Evolutionary conservation across 1,284 basidiomycete genomes (phyloP), one percentile per base, ranked within the genome.

Genomic region (Cystobasidiaceae sp.): DNA sequence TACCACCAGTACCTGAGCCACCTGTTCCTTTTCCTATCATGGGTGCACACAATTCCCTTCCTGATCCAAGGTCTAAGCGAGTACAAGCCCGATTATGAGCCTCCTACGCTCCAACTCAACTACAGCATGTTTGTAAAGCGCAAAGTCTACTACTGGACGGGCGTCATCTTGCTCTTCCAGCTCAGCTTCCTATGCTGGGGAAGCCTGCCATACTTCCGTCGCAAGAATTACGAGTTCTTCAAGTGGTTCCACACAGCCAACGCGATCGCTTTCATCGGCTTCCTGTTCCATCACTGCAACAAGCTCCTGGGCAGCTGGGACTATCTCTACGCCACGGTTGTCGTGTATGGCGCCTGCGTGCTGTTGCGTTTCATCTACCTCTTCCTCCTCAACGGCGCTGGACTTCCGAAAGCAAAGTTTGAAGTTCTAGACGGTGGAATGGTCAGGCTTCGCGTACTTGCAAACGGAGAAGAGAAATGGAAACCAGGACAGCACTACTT

Each of bases 401-500:
- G 66, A 67, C 75, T 76, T 48, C 71, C 72, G 19, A 67, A 67
- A 34, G 78, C 77, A 0, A 72, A 73, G 8, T 60, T 79, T 69
- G 73, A 75, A 39, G 48, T 67, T 11, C 72, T 78, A 33, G 71
- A 73, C n/a, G 75, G 75, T 55, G 67, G 73, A 52, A 73, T 77
- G 44, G 64, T 79, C 57, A 73, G 74, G 54, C 61, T 80, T 41
- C 69, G 69, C 15, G 50, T 71, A 19, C 28, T 39, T 2, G 41
- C 66, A 6, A 52, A 52, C 11, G 37, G 32, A 19, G 52, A 46
- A 23, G 67, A 70, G 28, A 51, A 58, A 21, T 80, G 80, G 79
- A 64, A 67, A 3, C 77, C 79, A 0, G 80, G 80, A 2, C 79
- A 80, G 69, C 79, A 80, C 69, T 76, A 77, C 70, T 80, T 79